phyloP scores from a whole-genome alignment of 2,329 filamentous ascomycete species.

The Bipolaris cookei region DNA sequence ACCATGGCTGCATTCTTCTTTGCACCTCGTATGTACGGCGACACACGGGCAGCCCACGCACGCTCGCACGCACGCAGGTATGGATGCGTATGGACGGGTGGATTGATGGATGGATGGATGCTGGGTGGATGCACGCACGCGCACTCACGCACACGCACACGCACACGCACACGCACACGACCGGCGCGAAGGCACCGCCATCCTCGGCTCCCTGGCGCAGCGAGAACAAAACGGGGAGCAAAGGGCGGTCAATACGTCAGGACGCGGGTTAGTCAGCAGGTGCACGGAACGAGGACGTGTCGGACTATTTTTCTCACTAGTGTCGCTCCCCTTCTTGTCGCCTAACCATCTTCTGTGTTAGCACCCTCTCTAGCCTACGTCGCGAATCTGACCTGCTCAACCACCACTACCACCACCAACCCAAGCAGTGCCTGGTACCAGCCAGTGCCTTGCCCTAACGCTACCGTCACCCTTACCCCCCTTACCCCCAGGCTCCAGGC shows the following conservation, averaged over 20 bases:
- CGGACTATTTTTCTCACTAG: slow-evolving; percentile 30
- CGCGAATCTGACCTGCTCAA: slow-evolving; percentile 45
- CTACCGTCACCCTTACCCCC: slow-evolving; percentile 22
- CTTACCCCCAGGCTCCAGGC: slow-evolving; percentile 17
- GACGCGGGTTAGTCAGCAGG: slow-evolving; percentile 28
- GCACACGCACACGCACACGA: background rate
- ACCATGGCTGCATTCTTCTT: slow-evolving; percentile 33
- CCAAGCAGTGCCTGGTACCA: slow-evolving; percentile 29
- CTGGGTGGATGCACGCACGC: background rate
- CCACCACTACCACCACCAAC: slow-evolving; percentile 31
- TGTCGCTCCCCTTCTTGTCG: slow-evolving; percentile 29
- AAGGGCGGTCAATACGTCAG: slow-evolving; percentile 19
- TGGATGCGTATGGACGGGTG: background rate
- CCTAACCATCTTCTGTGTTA: slow-evolving; percentile 44
- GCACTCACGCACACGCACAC: background rate
- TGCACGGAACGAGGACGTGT: background rate
- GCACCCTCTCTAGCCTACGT: slow-evolving; percentile 40
- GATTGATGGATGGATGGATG: too few species aligned
- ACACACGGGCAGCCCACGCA: slow-evolving; percentile 11
- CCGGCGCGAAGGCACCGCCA: slow-evolving; percentile 3
- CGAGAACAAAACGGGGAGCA: slow-evolving; percentile 12
- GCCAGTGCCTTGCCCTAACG: slow-evolving; percentile 34
- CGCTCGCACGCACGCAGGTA: background rate
- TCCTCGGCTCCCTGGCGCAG: background rate
- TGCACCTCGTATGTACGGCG: slow-evolving; percentile 12